Base-by-base conservation (phyloP, 768 basidiomycete species). In the Kwoniella newhampshirensis region DNA sequence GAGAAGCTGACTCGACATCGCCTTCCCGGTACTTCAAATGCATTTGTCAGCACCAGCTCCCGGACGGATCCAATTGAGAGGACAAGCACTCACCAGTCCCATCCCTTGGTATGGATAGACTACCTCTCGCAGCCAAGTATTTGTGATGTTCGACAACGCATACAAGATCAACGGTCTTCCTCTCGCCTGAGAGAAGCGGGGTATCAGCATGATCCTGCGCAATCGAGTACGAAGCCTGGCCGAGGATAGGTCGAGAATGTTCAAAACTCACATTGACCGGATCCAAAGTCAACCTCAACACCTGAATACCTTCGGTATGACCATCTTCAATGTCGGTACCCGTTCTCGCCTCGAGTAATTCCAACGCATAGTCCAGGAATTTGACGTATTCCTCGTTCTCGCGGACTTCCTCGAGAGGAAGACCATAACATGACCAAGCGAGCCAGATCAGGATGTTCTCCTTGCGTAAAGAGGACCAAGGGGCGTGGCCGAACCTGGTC, bases 391-490 rank as follows among this genome's bases (percentile, higher is more conserved):
- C 73, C 1, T 84, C 76, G 17, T 88, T 72, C 26, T 74, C 51
- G 11, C 84, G 80, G 4, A 77, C 70, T 5, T 82, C 68, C 15
- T 86, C 85, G 28, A 88, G 78, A 36, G 84, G 80, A 4, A 81
- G 79, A 68, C 87, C 87, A 75, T 85, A 92, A 67, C 88, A 85
- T 21, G 84, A 82, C 90, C 91, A 93, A 54, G 88, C 85, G 27
- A 94, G 78, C 87, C 89, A 93, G 57, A 82, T 79, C 39, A 80
- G 80, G 54, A 89, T 77, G 71, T 90, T 83, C 36, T 82, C 78
- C 17, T 79, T 80, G 41, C 80, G 83, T 55, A 94, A 82, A 12
- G 81, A 79, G 0, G 85, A 85, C 87, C 88, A 94, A 0, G 85
- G 83, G 15, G 81, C 83, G 63, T 83, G 84, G 54, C 81, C 78